These are phyloP conservation scores for Fusarium piperis DNA, from an alignment of 2,329 filamentous ascomycete species.

Conservation along the genomic window DNA sequence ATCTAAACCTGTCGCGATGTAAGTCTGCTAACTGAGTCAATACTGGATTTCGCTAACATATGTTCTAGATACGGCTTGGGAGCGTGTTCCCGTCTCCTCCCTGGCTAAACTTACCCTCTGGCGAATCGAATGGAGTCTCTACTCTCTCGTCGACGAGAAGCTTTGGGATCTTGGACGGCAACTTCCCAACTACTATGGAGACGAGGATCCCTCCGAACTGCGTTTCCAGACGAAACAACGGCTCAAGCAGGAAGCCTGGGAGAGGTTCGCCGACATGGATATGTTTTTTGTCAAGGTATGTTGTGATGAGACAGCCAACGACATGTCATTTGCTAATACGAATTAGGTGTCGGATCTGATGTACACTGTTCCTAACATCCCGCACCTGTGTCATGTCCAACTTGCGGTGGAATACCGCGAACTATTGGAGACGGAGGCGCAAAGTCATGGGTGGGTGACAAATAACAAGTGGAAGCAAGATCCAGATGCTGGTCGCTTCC, in stretches of 20 bases:
- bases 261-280: conserved; percentile 65
- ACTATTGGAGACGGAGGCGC: conserved; percentile 61
- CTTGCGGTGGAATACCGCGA: conserved; percentile 70
- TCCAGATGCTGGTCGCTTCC: conserved; percentile 61
- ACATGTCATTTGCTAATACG: conserved; percentile 14
- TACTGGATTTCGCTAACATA: conserved; percentile 1
- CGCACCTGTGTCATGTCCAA: conserved; percentile 66
- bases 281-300: conserved; percentile 75
- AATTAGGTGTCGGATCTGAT: conserved; percentile 69
- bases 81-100: conserved; percentile 61
- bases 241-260: conserved; percentile 60
- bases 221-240: conserved; percentile 55
- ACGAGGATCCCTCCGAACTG: conserved; percentile 56
- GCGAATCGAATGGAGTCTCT: conserved; percentile 66
- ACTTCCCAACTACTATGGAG: conserved; percentile 62
- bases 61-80: conserved; percentile 66
- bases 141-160: conserved; percentile 61
- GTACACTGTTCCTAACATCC: conserved; percentile 64
- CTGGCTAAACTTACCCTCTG: conserved; percentile 69
- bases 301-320: background rate
- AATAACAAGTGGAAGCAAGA: conserved; percentile 68
- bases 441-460: conserved; percentile 53
- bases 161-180: conserved; percentile 64
- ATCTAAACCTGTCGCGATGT: conserved; percentile 69
- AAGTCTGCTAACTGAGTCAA: conserved; percentile 46